These are phyloP conservation scores for Ogataea nonfermentans DNA, from an alignment of 805 yeast genomes.

Conservation along the genomic window DNA sequence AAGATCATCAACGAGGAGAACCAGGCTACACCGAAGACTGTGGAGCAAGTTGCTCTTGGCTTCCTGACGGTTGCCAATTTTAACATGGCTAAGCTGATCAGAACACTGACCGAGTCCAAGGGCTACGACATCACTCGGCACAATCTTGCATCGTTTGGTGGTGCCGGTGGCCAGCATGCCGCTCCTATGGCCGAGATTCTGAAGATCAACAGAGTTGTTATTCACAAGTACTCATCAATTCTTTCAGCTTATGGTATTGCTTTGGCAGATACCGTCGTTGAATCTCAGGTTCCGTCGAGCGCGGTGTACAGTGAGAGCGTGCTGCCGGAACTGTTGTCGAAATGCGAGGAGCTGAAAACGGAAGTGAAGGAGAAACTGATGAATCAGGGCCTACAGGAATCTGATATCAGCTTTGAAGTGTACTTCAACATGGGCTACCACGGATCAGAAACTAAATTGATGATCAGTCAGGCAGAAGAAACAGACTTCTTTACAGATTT, in stretches of 20 bases:
- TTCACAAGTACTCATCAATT: constrained; percentile 63
- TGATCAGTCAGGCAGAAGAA: constrained; percentile 43
- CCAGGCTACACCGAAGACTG: constrained; percentile 38
- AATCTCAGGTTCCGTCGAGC: constrained; percentile 31
- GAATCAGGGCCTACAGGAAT: constrained; percentile 12
- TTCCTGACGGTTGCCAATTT: constrained; percentile 78
- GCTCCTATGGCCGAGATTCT: constrained; percentile 66
- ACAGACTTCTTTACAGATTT: constrained; percentile 43
- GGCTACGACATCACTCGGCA: constrained; percentile 66
- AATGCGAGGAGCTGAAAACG: constrained; percentile 22
- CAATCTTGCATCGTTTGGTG: constrained; percentile 75
- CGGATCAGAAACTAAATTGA: constrained; percentile 78
- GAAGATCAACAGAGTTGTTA: constrained; percentile 61
- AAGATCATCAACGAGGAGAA: constrained; percentile 45
- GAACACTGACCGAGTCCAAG: constrained; percentile 75
- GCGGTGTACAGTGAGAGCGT: constrained; percentile 17
- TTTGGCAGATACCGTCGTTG: constrained; percentile 44
- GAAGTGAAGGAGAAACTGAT: constrained; percentile 27
- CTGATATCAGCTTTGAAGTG: constrained; percentile 16
- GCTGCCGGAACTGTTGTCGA: constrained; percentile 10
- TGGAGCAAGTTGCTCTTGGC: constrained; percentile 73
- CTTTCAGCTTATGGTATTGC: constrained; percentile 58
- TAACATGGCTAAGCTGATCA: constrained; percentile 82
- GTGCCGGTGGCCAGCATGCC: constrained; percentile 89
- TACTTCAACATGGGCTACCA: constrained; percentile 67